Evolutionary conservation across 768 basidiomycete genomes (phyloP), one percentile per base, ranked within the genome.

Genomic region (Lyophyllum atratum): DNA sequence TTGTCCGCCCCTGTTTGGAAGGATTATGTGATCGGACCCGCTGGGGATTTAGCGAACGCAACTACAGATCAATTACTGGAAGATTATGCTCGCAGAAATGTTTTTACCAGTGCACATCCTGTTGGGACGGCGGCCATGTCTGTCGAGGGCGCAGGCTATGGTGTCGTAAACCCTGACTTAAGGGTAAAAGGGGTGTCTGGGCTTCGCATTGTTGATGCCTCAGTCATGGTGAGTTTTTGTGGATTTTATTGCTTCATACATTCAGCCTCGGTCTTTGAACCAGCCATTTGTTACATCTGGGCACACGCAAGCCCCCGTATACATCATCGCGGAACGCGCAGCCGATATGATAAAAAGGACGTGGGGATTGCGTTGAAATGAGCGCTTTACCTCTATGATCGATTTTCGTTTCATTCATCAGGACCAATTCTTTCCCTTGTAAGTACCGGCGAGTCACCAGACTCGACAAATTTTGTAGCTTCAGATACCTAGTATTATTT

Each of bases 191-290:
- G 71, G 7, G 66, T 64, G 1, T 22, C 19, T 8, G 73, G 72
- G 21, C 56, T 76, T 21, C 57, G 75, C 1, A 58, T 76, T 31
- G 72, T 76, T 25, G 74, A 76, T 60, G 71, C 72, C 0, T 71
- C 70, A 21, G 62, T 74, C 22, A 61, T 73, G 46, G 66, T 67
- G 14, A 29, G 63, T 40, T 37, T 3, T 14, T n/a, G n/a, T n/a
- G n/a, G 34, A 15, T 15, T 37, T 15, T 12, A 37, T 14, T 37
- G 11, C 8, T 37, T 37, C 34, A 15, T 37, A 12, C 29, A 3
- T 12, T 37, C 34, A 37, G 3, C 14, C 11, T 3, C 34, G 4
- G 34, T 12, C 34, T 12, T 9, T 15, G 17, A 37, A 19, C 17
- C 17, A 66, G 66, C 59, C 71, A 34, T 53, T 53, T 53, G 52